Evolutionary conservation across 2,329 filamentous ascomycete species (phyloP), one percentile per base, ranked within the genome.

Genomic region (Anisogramma anomala): DNA sequence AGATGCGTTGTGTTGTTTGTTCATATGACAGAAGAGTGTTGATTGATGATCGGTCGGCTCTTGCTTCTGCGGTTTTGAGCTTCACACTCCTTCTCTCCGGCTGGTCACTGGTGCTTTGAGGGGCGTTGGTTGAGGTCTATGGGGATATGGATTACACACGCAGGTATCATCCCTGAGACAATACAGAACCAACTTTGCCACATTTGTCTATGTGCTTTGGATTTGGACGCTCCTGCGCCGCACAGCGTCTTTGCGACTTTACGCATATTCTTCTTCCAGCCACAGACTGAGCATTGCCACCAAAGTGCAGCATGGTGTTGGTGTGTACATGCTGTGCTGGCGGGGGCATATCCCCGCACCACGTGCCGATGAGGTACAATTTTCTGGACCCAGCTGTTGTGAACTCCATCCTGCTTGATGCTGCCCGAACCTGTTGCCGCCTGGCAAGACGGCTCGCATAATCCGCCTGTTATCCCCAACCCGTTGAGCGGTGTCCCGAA

Each of bases 21-120:
- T 43, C 35, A 32, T 41, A 40, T 37, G 46, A 33, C 20, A 39
- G 36, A 30, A 32, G 28, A 39, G 30, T 26, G 36, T 39, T 33
- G 36, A 30, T 32, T 47, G 47, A 45, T 45, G 42, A 46, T 46
- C 42, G 34, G 38, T 46, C 48, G 43, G 45, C 39, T 19, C 28
- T 35, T 30, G 18, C 27, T 37, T 36, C 39, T 36, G 36, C 30
- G 32, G 19, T 27, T 42, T 39, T 46, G 33, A 38, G 33, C 36
- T 35, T 43, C 28, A 33, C 41, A 38, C 32, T 20, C 40, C 40
- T 36, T 30, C 7, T 41, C 32, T 34, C 37, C 36, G 30, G 37
- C 32, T 41, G 31, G 9, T 22, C 30, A 28, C 34, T 34, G 36
- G 36, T 33, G 23, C 36, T 36, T 41, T 36, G 36, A 41, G 33